Conservation (phyloP, 306 rosid species). For the Rosa lucieae region DNA sequence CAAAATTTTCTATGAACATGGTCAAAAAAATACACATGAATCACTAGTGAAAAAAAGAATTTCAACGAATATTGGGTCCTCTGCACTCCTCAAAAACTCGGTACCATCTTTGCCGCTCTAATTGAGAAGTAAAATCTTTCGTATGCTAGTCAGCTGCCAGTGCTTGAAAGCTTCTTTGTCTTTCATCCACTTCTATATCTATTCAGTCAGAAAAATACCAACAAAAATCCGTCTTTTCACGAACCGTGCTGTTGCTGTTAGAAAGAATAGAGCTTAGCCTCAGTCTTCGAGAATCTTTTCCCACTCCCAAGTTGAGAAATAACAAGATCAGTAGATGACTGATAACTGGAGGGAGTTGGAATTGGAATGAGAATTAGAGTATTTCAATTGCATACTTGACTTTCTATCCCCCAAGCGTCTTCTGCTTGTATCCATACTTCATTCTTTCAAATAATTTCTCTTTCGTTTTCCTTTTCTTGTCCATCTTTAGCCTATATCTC, state of each 20-base stretch:
- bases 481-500: conserved; percentile 91
- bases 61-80: conserved; percentile 35
- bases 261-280: conserved; percentile 35
- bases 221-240: conserved; percentile 6
- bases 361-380: conserved; percentile 11
- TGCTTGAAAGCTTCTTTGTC: conserved; percentile 33
- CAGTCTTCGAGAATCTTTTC: conserved; percentile 29
- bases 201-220: conserved; percentile 36
- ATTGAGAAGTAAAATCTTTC: conserved; percentile 37
- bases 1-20: conserved; percentile 34
- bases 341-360: conserved; percentile 10
- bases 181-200: conserved; percentile 33
- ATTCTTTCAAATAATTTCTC: conserved; percentile 70
- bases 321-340: conserved; percentile 23
- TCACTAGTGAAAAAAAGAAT: conserved; percentile 32
- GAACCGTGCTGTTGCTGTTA: conserved; percentile 33
- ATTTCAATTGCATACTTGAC: conserved; percentile 16
- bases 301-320: conserved; percentile 26
- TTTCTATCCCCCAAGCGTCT: conserved; percentile 73
- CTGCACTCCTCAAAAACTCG: conserved; percentile 29
- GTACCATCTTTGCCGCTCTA: conserved; percentile 35
- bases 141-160: conserved; percentile 38
- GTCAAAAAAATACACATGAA: conserved; percentile 49
- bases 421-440: conserved; percentile 83
- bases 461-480: conserved; percentile 82